These are phyloP conservation scores for Anisodus tanguticus DNA, from an alignment of 257 asterid genomes.

Conservation along the genomic window DNA sequence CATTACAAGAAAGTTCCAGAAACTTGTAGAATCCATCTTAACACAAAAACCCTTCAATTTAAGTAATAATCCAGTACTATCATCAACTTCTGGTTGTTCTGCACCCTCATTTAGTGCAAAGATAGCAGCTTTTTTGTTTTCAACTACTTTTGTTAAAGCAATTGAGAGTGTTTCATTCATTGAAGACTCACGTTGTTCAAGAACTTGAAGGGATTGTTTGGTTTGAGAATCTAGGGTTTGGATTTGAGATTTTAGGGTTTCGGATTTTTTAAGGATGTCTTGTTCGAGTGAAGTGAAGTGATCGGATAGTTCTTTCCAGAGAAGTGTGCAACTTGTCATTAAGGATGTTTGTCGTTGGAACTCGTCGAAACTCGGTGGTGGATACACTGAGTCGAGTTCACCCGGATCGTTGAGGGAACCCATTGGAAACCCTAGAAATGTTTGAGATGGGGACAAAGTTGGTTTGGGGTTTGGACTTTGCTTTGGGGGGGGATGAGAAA, in stretches of 20 bases:
- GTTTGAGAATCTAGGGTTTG: slow-evolving; percentile 58
- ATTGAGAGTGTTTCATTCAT: slow-evolving; percentile 64
- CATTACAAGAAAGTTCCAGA: slow-evolving; percentile 71
- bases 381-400: slow-evolving; percentile 57
- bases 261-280: slow-evolving; percentile 72
- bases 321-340: slow-evolving; percentile 98
- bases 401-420: slow-evolving; percentile 96
- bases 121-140: slow-evolving; percentile 38
- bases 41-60: slow-evolving; percentile 61
- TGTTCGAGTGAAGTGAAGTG: slow-evolving; percentile 88
- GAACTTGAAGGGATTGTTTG: slow-evolving; percentile 57
- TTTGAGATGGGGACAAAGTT: slow-evolving; percentile 40
- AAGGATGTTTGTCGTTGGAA: slow-evolving; percentile 96
- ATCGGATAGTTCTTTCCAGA: slow-evolving; percentile 98
- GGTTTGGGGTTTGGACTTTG: not conserved
- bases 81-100: slow-evolving; percentile 62
- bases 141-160: slow-evolving; percentile 47
- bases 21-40: slow-evolving; percentile 66
- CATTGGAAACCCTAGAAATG: slow-evolving; percentile 68
- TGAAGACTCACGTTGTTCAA: slow-evolving; percentile 75
- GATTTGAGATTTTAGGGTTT: slow-evolving; percentile 62
- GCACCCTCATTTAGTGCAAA: not conserved
- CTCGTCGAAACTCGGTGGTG: slow-evolving; percentile 87
- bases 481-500: slow-evolving; percentile 50
- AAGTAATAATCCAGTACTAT: slow-evolving; percentile 64